A percentile compares a stretch with the other conserved stretches of the same genome.
phyloP scores from a whole-genome alignment of 2,329 filamentous ascomycete genomes.

The Pyrenochaeta sp. region DNA sequence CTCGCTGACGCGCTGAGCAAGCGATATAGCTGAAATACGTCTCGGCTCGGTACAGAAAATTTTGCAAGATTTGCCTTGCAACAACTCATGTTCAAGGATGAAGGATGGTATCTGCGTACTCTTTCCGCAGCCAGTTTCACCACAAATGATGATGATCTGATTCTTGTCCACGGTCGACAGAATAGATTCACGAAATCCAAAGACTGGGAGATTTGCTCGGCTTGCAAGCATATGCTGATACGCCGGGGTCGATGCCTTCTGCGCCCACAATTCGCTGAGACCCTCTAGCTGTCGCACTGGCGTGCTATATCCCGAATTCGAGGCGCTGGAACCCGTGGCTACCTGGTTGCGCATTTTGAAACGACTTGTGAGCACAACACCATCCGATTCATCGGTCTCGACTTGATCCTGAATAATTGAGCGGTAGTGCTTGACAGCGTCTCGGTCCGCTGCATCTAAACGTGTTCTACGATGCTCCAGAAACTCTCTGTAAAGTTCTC shows the following conservation, averaged over 20 bases:
- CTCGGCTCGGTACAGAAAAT: slow-evolving; percentile 96
- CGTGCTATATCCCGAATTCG: slow-evolving; percentile 43
- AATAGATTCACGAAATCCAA: slow-evolving; percentile 80
- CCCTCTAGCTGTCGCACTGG: slow-evolving; percentile 47
- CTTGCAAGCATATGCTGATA: slow-evolving; percentile 82
- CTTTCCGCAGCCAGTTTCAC: slow-evolving; percentile 96
- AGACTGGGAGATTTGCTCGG: slow-evolving; percentile 88
- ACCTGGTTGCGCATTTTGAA: slow-evolving; percentile 64
- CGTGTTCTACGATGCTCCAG: slow-evolving; percentile 73
- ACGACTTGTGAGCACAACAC: slow-evolving; percentile 75
- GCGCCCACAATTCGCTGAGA: slow-evolving; percentile 60
- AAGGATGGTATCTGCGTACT: slow-evolving; percentile 97
- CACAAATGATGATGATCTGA: slow-evolving; percentile 91
- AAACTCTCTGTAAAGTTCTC: slow-evolving; percentile 85
- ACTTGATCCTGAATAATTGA: slow-evolving; percentile 72
- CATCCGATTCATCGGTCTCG: slow-evolving; percentile 62
- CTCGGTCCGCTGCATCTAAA: slow-evolving; percentile 74
- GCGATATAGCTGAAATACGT: slow-evolving; percentile 93
- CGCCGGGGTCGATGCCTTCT: slow-evolving; percentile 59
- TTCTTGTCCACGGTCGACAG: slow-evolving; percentile 78
- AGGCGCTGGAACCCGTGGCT: slow-evolving; percentile 32
- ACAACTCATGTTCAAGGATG: slow-evolving; percentile 86
- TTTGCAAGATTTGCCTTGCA: slow-evolving; percentile 82
- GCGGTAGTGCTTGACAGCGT: slow-evolving; percentile 72
- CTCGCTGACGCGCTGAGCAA: slow-evolving; percentile 91